Percentiles rank a stretch among this genome's conserved stretches.
phyloP scores from a whole-genome alignment of 2,329 filamentous ascomycete species.

The Massarina eburnea region DNA sequence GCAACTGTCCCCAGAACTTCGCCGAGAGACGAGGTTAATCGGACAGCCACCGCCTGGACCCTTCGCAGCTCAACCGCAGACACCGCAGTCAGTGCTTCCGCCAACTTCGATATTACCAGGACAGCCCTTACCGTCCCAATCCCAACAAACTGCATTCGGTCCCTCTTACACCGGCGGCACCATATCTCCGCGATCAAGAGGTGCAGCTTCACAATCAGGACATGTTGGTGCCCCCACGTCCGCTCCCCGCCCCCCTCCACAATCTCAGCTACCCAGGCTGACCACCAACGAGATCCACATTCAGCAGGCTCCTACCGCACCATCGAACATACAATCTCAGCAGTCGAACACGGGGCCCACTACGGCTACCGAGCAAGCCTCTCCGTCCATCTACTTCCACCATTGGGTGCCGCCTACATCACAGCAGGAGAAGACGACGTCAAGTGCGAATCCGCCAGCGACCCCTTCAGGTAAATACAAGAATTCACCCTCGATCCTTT shows the following conservation, averaged over 20 bases:
- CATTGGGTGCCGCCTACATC: slow-evolving; percentile 85
- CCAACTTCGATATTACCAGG: slow-evolving; percentile 39
- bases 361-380: slow-evolving; percentile 65
- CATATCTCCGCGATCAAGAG: slow-evolving; percentile 38
- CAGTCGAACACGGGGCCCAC: no score
- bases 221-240: slow-evolving; percentile 42
- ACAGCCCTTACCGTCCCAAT: slow-evolving; percentile 41
- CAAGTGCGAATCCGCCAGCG: slow-evolving; percentile 65
- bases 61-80: slow-evolving; percentile 34
- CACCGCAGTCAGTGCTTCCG: slow-evolving; percentile 34
- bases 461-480: slow-evolving; percentile 68
- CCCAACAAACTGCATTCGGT: slow-evolving; percentile 45
- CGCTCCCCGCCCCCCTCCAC: slow-evolving; percentile 48
- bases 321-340: slow-evolving; percentile 45
- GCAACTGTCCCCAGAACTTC: slow-evolving; percentile 44
- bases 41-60: slow-evolving; percentile 38
- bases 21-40: slow-evolving; percentile 47
- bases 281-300: slow-evolving; percentile 56
- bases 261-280: slow-evolving; percentile 52
- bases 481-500: slow-evolving; percentile 43
- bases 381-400: slow-evolving; percentile 83
- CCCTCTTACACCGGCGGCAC: slow-evolving; percentile 32
- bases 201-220: slow-evolving; percentile 23
- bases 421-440: slow-evolving; percentile 55
- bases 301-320: slow-evolving; percentile 49